phyloP scores from a whole-genome alignment of 495 filamentous ascomycete genomes.

The Recurvomyces mirabilis region DNA sequence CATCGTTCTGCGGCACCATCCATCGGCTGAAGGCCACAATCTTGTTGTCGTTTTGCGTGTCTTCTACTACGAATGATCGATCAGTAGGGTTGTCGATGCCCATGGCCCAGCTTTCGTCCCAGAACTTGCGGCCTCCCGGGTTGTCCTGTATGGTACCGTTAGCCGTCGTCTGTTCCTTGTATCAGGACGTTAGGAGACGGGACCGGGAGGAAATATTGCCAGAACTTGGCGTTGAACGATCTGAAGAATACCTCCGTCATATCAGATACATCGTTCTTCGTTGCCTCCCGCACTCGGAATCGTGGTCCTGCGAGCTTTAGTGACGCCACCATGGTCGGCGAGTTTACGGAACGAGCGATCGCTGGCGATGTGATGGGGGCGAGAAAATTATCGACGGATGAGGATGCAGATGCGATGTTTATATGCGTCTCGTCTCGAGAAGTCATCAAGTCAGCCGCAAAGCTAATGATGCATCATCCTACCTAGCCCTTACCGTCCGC shows the following conservation, averaged over 20 bases:
- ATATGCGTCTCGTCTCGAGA: no score
- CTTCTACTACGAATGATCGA: conserved; percentile 14
- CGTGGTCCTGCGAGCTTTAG: conserved; percentile 4
- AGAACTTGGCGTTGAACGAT: conserved; percentile 16
- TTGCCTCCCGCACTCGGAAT: conserved; percentile 5
- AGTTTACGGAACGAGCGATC: no score
- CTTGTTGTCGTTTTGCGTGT: conserved; percentile 5
- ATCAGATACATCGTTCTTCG: conserved; percentile 4
- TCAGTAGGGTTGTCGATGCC: conserved; percentile 11
- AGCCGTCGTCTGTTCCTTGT: no score
- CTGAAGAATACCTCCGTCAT: conserved; percentile 10
- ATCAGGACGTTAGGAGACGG: no score
- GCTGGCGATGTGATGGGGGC: no score
- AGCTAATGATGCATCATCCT: no score
- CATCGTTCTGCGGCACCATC: conserved; percentile 11
- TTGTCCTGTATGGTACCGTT: no score
- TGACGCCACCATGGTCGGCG: background rate
- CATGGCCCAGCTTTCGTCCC: conserved; percentile 7
- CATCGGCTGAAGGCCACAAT: conserved; percentile 15
- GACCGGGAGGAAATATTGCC: conserved; percentile 8
- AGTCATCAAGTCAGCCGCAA: no score
- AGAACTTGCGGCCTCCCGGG: conserved; percentile 3
- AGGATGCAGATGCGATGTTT: no score
- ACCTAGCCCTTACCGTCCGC: no score
- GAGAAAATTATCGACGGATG: no score